Evolutionary conservation across 2,329 filamentous ascomycete species (phyloP), one percentile per base, ranked within the genome.

Genomic region (Penicillium brevicompactum): DNA sequence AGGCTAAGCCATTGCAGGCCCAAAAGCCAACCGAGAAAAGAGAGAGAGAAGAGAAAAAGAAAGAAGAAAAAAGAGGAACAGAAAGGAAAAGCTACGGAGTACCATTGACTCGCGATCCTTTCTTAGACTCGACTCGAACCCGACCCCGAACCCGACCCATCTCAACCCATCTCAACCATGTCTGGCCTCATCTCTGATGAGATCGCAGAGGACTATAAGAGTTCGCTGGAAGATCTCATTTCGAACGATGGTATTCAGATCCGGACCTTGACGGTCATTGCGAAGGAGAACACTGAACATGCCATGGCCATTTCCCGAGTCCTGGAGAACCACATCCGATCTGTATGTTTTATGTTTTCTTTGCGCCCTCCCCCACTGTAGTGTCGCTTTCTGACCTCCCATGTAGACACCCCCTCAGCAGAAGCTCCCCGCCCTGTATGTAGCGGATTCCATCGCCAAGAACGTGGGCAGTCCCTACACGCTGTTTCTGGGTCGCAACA

Each of bases 381-480:
- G 48, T 54, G 22, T 8, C 13, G 18, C 24, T 27, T 27, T 27
- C 24, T 27, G 8, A 27, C 24, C 24, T 27, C 24, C 24, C 24
- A 49, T 72, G 62, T 76, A 99, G 94, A 91, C 89, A 51, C 85
- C 91, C 44, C 92, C 94, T 38, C 84, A 86, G 58, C 92, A 92
- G 74, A 99, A 97, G 71, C 81, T 99, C 2, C 92, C 94, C 16
- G 91, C 94, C n/a, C 83, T 99, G 27, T 99, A 97, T 76, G 91
- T 99, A 62, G 87, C 99, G 70, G 94, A 99, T 77, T 97, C 93
- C 14, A 93, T 99, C 58, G 92, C 96, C 71, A 99, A 99, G 77
- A 97, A 99, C 79, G 92, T 99, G 59, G 94, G 94, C 58, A 97
- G 93, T 1, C 94, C 94, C 7, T 99, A 99, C 75, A 97, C 93